Evolutionary conservation across 805 yeast genomes (phyloP).

Genomic region (Myxozyma vanderwaltii): DNA sequence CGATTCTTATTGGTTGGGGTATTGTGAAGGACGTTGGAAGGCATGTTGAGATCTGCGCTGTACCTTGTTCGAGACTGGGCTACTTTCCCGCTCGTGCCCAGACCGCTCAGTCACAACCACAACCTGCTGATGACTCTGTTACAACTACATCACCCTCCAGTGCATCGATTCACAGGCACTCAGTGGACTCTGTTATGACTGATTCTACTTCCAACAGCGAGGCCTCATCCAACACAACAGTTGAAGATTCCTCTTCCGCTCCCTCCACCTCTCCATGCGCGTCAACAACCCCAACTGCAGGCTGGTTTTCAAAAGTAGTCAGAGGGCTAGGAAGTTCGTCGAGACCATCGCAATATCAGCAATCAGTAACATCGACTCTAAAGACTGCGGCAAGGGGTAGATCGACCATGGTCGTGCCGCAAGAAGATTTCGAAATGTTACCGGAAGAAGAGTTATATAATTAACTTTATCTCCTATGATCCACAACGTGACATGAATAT

Average conservation of each 20-base stretch:
- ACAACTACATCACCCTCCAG: not conserved
- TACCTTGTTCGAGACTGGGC: constrained; percentile 17
- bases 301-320: constrained; percentile 6
- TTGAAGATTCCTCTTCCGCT: not conserved
- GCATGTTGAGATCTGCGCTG: constrained; percentile 24
- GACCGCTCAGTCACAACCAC: not conserved
- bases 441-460: constrained; percentile 19
- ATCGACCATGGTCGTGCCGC: not conserved
- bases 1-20: constrained; percentile 23
- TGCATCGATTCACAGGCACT: constrained; percentile 1
- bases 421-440: constrained; percentile 12
- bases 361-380: not conserved
- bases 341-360: not conserved
- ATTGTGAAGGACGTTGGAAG: constrained; percentile 21
- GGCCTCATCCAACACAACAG: constrained; percentile 1
- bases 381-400: not conserved
- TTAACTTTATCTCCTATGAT: too few relatives aligned
- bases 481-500: too few relatives aligned
- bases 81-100: constrained; percentile 15
- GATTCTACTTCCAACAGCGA: constrained; percentile 3
- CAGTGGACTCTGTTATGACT: constrained; percentile 10
- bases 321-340: not conserved
- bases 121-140: not conserved
- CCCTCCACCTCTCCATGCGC: not conserved
- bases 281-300: not conserved